Base-by-base conservation (phyloP, 306 rosid genomes). In the Oxytropis ochrocephala region DNA sequence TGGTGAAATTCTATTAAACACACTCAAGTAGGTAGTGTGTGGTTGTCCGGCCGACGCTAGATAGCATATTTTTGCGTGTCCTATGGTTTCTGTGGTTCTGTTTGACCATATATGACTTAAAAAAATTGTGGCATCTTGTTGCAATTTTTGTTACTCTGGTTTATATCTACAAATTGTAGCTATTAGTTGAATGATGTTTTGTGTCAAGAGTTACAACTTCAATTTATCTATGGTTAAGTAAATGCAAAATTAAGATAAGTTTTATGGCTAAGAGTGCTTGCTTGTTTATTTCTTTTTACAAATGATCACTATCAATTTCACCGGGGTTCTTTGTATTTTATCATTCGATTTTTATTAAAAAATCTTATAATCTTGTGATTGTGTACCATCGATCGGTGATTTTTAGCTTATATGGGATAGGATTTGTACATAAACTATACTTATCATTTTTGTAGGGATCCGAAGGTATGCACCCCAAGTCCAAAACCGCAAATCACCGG, bases 391-490 rank as follows among this genome's bases (percentile, higher is more conserved):
- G n/a, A n/a, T n/a, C n/a, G n/a, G n/a, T n/a, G n/a, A n/a, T n/a
- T n/a, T n/a, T n/a, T n/a, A n/a, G n/a, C n/a, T n/a, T n/a, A n/a
- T n/a, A n/a, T n/a, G n/a, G n/a, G 58, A 43, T 42, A 16, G 9
- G 33, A 5, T 43, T 62, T 69, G 42, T 43, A 18, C 13, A 33
- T 65, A 14, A 64, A 18, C 59, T 55, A 7, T 13, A 33, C 14
- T 18, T 61, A 44, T 21, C 9, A n/a, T 10, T 60, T 60, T 62
- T 69, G 59, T 53, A 51, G 75, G 81, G 75, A 69, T 13, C n/a
- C 59, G 52, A 71, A 83, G 89, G 79, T 52, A 94, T 94, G 97
- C 96, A 81, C 80, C 78, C 95, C 24, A 87, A 89, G 77, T 76
- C 95, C 65, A 89, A 80, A 70, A 80, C 82, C 69, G 77, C 81